Percentiles rank a stretch among this genome's conserved stretches.
Evolutionary conservation across 345 rosid genomes (phyloP).

Genomic region (Eucalyptus sideroxylon): DNA sequence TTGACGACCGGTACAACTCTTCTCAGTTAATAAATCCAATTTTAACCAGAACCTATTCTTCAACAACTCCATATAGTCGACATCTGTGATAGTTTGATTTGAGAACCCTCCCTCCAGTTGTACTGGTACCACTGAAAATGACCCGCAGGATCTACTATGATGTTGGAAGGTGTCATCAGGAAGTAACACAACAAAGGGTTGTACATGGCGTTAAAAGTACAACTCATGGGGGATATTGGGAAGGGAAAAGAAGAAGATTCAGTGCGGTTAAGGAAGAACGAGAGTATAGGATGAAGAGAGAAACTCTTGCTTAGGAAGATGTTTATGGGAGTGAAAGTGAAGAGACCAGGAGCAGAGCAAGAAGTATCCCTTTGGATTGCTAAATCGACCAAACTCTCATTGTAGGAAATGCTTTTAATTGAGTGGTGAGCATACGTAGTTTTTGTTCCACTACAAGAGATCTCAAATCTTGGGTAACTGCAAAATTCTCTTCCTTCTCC

Average conservation of each 20-base stretch:
- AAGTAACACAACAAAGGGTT: background rate
- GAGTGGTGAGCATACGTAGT: background rate
- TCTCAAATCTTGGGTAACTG: background rate
- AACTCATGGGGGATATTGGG: background rate
- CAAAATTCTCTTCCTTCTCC: background rate
- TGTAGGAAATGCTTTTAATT: background rate
- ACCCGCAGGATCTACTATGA: background rate
- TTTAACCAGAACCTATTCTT: background rate
- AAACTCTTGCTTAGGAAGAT: background rate
- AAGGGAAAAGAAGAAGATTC: background rate
- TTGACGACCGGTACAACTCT: background rate
- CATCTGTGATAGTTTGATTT: background rate
- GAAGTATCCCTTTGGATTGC: background rate
- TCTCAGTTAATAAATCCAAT: no score
- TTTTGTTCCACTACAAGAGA: background rate
- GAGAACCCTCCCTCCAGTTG: background rate
- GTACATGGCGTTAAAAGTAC: fast-evolving
- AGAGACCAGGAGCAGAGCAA: background rate
- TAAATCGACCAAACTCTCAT: background rate
- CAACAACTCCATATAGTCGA: background rate
- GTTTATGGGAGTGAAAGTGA: background rate
- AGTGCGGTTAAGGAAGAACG: background rate
- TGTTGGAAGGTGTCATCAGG: background rate
- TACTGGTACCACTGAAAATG: background rate
- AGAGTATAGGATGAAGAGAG: background rate